Evolutionary conservation across 306 rosid species (phyloP).

Genomic region (Sicyos edulis): DNA sequence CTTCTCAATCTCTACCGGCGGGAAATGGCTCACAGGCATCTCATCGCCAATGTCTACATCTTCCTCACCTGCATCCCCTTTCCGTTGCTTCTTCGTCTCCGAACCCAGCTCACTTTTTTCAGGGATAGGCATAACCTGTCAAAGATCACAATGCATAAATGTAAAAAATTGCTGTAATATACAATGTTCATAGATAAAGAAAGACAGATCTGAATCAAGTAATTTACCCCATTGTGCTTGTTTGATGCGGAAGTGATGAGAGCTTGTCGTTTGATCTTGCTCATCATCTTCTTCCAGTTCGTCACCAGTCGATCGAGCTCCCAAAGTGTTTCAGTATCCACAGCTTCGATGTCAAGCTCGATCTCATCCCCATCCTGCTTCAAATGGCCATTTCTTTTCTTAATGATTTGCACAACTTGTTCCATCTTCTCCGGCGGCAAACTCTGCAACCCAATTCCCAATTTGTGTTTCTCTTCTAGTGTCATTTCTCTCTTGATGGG

Average conservation of each 20-base stretch:
- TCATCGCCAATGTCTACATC: constrained; percentile 95
- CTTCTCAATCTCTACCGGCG: constrained; percentile 92
- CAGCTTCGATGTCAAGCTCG: constrained; percentile 94
- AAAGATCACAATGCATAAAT: background rate
- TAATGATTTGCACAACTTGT: constrained; percentile 87
- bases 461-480: constrained; percentile 78
- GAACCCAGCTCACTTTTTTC: constrained; percentile 39
- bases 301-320: constrained; percentile 96
- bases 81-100: constrained; percentile 62
- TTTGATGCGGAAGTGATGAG: constrained; percentile 31
- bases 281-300: constrained; percentile 84
- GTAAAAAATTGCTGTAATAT: background rate
- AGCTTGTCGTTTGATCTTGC: constrained; percentile 91
- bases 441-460: constrained; percentile 84
- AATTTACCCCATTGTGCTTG: constrained; percentile 55
- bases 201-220: background rate
- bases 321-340: constrained; percentile 91
- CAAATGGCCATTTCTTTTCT: constrained; percentile 84
- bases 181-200: background rate
- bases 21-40: constrained; percentile 71
- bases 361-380: constrained; percentile 98
- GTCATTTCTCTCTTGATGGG: constrained; percentile 92
- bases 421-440: constrained; percentile 94
- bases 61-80: constrained; percentile 79
- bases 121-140: constrained; percentile 22